phyloP scores from a whole-genome alignment of 2,329 filamentous ascomycete genomes.

The Aspergillaceae sp. region DNA sequence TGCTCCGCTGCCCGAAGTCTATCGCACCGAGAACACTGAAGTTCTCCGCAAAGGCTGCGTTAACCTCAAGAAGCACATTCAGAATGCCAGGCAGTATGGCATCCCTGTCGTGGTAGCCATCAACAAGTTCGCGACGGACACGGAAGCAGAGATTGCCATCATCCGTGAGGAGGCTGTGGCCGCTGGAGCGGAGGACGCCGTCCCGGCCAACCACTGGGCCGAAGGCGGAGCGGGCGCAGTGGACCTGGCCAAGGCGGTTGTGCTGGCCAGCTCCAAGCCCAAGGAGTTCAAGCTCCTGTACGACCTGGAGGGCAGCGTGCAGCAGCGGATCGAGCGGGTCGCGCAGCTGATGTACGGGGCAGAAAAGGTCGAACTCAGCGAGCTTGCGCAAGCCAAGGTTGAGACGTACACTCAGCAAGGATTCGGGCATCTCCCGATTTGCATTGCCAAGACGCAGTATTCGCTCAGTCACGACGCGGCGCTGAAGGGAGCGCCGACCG shows the following conservation, averaged over 20 bases:
- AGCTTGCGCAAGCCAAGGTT: slow-evolving; percentile 90
- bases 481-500: slow-evolving; percentile 87
- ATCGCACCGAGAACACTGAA: slow-evolving; percentile 88
- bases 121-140: slow-evolving; percentile 93
- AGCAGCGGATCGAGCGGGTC: slow-evolving; percentile 85
- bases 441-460: slow-evolving; percentile 97
- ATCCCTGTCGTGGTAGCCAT: slow-evolving; percentile 93
- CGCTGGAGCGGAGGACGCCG: slow-evolving; percentile 87
- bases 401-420: slow-evolving; percentile 90
- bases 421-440: slow-evolving; percentile 87
- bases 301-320: slow-evolving; percentile 64
- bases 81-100: slow-evolving; percentile 80
- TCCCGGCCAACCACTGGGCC: slow-evolving; percentile 93
- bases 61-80: slow-evolving; percentile 91
- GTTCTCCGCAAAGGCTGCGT: slow-evolving; percentile 82
- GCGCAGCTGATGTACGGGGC: slow-evolving; percentile 93
- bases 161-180: slow-evolving; percentile 85
- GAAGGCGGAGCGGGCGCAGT: slow-evolving; percentile 86
- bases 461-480: slow-evolving; percentile 86
- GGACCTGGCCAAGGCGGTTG: slow-evolving; percentile 78
- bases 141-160: slow-evolving; percentile 79
- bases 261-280: slow-evolving; percentile 71
- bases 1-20: slow-evolving; percentile 74
- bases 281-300: slow-evolving; percentile 88
- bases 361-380: slow-evolving; percentile 79